Evolutionary conservation across 805 yeast genomes (phyloP).

Genomic region (Komagataella phaffii): DNA sequence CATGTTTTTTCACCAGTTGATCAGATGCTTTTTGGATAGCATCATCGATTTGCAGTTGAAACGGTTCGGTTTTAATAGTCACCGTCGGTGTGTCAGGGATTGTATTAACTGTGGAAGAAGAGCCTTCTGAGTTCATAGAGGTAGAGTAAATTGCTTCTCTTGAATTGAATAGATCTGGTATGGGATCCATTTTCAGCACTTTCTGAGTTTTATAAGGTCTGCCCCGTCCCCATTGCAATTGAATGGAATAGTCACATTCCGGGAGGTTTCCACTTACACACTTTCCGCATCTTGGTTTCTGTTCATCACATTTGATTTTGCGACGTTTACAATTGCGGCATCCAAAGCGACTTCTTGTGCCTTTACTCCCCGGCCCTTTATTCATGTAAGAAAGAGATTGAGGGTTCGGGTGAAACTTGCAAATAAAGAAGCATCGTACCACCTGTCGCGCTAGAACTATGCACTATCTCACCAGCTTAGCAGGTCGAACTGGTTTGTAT

Average conservation of each 20-base stretch:
- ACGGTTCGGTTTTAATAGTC: not conserved
- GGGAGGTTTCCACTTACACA: slow-evolving; percentile 30
- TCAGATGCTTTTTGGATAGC: not conserved
- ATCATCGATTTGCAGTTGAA: not conserved
- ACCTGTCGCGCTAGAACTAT: not conserved
- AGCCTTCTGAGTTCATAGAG: not conserved
- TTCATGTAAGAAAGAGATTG: not conserved
- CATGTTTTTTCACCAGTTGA: not conserved
- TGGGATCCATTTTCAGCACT: slow-evolving; percentile 17
- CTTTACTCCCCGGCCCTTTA: slow-evolving; percentile 5
- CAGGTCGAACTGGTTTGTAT: no score
- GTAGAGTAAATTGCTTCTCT: not conserved
- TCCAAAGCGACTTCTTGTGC: slow-evolving; percentile 39
- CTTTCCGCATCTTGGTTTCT: slow-evolving; percentile 44
- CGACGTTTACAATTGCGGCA: slow-evolving; percentile 49
- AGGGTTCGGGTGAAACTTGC: no score
- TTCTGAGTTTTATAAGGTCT: slow-evolving; percentile 39
- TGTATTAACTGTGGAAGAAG: not conserved
- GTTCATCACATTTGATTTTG: slow-evolving; percentile 60
- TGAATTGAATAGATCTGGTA: not conserved
- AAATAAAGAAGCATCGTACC: no score
- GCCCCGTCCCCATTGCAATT: slow-evolving; percentile 58
- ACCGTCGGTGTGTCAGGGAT: not conserved
- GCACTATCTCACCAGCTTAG: not conserved
- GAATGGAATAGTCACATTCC: slow-evolving; percentile 50